Evolutionary conservation across 805 yeast species (phyloP), one percentile per base, ranked within the genome.

Genomic region (Blastobotrys terrestris): DNA sequence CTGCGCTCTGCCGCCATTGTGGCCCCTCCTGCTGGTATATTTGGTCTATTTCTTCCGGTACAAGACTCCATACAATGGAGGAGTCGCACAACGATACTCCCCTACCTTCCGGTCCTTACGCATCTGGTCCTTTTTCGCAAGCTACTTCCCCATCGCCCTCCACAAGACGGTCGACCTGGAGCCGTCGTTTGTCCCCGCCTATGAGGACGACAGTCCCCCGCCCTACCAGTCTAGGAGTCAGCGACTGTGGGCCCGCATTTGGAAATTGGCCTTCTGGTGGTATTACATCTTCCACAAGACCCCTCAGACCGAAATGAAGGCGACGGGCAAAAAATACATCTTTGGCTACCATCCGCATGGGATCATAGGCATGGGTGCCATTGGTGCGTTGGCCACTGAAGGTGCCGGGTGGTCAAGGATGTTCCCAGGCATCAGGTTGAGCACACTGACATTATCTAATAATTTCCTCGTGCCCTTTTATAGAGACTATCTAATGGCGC

Each of bases 321-420:
- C 64, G 2, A 60, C 67, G 2, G 71, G 71, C 19, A 54, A 58
- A 1, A 72, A 85, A 39, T 92, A 94, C 67, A 80, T 92, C 1
- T 92, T 92, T 69, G 95, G 97, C 0, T 84, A 88, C 63, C 97
- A 91, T 67, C 99, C 99, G 0, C 99, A 94, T 67, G 99, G 99
- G 0, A 91, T 92, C 14, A 90, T 91, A 11, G 87, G 96, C 1
- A 77, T 91, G 78, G 97, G 97, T 2, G 91, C 85, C 0, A 83
- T 91, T 66, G 96, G 96, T 1, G 83, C 84, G 0, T 72, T 91
- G 56, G 89, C 85, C 0, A 87, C 95, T 3, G 90, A 91, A 55
- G 92, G 95, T 19, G 83, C 89, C 2, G 76, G 79, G 20, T 84
- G 86, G 76, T 72, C 79, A 18, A 67, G 76, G 18, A 58, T 79